phyloP scores from a whole-genome alignment of 225 moss, liverwort and hornwort genomes.

The Pseudoscleropodium purum region DNA sequence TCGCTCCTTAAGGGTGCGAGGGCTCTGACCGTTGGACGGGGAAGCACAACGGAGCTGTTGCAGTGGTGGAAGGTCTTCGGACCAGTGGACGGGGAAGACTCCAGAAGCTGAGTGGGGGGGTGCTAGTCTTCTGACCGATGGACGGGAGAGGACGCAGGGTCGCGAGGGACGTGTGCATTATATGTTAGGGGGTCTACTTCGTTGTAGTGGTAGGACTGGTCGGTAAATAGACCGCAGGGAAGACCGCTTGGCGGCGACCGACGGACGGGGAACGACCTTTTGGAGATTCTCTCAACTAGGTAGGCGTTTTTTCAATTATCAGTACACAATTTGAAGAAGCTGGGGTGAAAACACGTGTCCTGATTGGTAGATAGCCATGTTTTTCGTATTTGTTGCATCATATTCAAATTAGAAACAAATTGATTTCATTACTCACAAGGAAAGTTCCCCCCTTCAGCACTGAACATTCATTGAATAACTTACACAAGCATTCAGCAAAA shows the following conservation, averaged over 20 bases:
- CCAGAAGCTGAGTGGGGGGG: neutral
- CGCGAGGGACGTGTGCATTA: neutral
- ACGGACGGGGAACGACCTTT: neutral
- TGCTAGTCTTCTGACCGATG: neutral
- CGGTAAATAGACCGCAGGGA: neutral
- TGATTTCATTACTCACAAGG: too few species aligned
- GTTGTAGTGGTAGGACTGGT: neutral
- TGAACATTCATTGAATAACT: neutral
- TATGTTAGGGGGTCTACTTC: neutral
- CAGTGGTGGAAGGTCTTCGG: neutral
- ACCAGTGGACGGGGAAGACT: neutral
- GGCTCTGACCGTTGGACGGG: neutral
- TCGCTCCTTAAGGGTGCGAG: neutral
- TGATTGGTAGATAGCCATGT: neutral
- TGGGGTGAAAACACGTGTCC: neutral
- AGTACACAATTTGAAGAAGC: neutral
- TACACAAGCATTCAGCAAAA: neutral
- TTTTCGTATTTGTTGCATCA: neutral
- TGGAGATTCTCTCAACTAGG: slow-evolving; percentile 1
- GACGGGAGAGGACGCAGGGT: neutral
- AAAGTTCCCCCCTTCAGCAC: neutral
- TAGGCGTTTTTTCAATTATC: neutral
- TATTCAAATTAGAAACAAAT: neutral
- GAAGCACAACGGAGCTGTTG: too few species aligned
- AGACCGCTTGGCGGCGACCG: neutral